Conservation (phyloP, 345 rosid species). For the Psidium friedrichsthalianum region DNA sequence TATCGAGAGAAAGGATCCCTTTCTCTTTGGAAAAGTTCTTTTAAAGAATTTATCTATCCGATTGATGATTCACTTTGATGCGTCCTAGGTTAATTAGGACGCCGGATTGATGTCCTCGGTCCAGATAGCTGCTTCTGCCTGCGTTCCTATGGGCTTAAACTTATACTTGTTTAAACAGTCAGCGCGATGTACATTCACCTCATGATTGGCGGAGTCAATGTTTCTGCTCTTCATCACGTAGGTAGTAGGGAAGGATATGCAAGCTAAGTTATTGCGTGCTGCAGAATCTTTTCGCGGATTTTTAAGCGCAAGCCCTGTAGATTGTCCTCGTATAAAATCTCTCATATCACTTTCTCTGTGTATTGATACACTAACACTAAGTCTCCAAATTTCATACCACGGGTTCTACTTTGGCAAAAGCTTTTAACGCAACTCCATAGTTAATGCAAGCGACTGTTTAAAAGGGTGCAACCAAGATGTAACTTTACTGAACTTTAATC, state of each 20-base stretch:
- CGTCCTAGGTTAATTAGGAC: background rate
- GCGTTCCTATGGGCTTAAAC: background rate
- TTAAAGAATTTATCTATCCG: background rate
- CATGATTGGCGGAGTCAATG: background rate
- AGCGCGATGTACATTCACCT: background rate
- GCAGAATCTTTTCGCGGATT: background rate
- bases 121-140: background rate
- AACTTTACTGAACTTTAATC: background rate
- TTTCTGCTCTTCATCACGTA: background rate
- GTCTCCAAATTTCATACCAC: background rate
- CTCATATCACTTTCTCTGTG: background rate
- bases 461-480: background rate
- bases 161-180: background rate
- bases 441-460: background rate
- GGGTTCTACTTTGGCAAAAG: background rate
- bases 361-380: background rate
- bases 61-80: background rate
- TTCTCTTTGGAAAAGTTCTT: background rate
- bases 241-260: background rate
- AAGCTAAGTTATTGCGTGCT: background rate
- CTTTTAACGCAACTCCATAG: background rate
- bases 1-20: background rate
- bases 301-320: background rate
- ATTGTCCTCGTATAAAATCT: background rate
- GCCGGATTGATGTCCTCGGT: background rate